These are phyloP conservation scores for Fusarium succisae DNA, from an alignment of 2,329 filamentous ascomycete genomes.

Conservation along the genomic window DNA sequence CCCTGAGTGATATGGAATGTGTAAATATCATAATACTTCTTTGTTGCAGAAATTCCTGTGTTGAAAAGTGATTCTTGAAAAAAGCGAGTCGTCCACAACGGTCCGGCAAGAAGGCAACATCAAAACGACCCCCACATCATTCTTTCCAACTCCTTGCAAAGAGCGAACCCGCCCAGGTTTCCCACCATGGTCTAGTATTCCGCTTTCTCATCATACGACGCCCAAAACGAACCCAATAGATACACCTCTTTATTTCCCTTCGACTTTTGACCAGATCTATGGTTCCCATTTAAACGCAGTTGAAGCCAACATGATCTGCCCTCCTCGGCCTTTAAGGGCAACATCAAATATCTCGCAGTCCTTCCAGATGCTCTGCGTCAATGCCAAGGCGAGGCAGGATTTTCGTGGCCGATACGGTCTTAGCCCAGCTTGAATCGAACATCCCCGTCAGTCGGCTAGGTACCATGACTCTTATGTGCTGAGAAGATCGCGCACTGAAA, in stretches of 20 bases:
- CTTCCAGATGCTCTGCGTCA: conserved; percentile 5
- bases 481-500: conserved; percentile 65
- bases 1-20: background rate
- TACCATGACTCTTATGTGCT: conserved; percentile 55
- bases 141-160: conserved; percentile 23
- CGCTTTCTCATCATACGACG: background rate
- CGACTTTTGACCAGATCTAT: background rate
- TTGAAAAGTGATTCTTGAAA: background rate
- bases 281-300: background rate
- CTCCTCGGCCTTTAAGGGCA: conserved; percentile 2
- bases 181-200: conserved; percentile 4
- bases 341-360: background rate
- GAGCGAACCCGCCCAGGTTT: conserved; percentile 1
- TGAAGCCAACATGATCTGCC: background rate
- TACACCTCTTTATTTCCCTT: background rate
- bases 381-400: background rate
- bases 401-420: background rate
- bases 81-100: background rate
- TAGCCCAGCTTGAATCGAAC: background rate
- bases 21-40: background rate
- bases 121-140: conserved; percentile 14
- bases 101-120: background rate
- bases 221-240: background rate
- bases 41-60: background rate
- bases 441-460: background rate